These are phyloP conservation scores for Psilocybe subaeruginosa DNA, from an alignment of 768 basidiomycete genomes.

Conservation along the genomic window DNA sequence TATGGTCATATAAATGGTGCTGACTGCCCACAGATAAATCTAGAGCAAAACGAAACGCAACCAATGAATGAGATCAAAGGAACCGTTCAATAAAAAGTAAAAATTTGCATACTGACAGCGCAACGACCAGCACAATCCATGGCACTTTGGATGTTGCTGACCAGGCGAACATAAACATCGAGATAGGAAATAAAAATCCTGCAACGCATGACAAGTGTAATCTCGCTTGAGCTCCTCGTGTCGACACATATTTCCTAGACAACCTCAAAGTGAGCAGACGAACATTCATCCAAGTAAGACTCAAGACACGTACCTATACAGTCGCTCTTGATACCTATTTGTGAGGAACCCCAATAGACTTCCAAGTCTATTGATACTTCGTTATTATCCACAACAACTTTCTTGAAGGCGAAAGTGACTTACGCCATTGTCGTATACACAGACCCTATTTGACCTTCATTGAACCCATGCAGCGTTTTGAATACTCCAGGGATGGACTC, in stretches of 20 bases:
- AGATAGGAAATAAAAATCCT: conserved; percentile 48
- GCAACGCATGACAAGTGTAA: conserved; percentile 53
- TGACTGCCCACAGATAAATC: conserved; percentile 50
- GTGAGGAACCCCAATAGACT: conserved; percentile 43
- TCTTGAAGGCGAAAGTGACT: conserved; percentile 15
- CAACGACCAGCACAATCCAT: conserved; percentile 60
- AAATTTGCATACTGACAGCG: conserved; percentile 37
- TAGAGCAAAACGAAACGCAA: conserved; percentile 18
- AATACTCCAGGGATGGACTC: conserved; percentile 63
- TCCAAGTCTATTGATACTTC: conserved; percentile 44
- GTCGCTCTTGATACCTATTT: conserved; percentile 47
- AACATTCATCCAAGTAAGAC: neutral
- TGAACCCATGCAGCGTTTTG: conserved; percentile 56
- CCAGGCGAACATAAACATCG: conserved; percentile 76
- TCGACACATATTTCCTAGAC: conserved; percentile 27
- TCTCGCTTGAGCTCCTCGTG: conserved; percentile 50
- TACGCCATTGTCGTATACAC: conserved; percentile 60
- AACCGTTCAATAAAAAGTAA: neutral
- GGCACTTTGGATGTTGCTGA: conserved; percentile 51
- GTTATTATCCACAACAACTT: neutral
- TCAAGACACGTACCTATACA: conserved; percentile 43
- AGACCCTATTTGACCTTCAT: conserved; percentile 56
- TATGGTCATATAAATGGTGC: conserved; percentile 56
- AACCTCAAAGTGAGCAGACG: neutral
- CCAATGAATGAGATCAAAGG: neutral